Evolutionary conservation across 1,139 yeast genomes (phyloP).

Genomic region (Suhomyces kunorum): DNA sequence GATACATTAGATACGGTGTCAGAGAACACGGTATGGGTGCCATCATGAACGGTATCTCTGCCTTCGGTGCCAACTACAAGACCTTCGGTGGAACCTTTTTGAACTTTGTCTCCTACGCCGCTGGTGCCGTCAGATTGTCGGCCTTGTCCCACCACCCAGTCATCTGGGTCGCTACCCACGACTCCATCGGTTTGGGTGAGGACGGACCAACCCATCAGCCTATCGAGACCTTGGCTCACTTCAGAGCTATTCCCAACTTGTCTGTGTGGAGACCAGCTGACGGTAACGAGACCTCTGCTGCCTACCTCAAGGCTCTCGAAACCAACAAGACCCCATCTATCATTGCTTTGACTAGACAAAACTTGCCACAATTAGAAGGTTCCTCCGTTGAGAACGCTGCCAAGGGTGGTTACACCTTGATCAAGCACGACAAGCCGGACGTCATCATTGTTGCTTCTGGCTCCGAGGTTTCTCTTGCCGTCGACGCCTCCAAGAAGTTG

Average conservation of each 20-base stretch:
- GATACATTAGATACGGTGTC: slow-evolving; percentile 97
- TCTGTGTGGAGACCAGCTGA: slow-evolving; percentile 99
- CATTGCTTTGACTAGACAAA: slow-evolving; percentile 94
- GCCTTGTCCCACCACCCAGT: slow-evolving; percentile 94
- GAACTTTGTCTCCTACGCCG: slow-evolving; percentile 96
- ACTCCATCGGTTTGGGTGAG: slow-evolving; percentile 98
- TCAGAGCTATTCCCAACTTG: slow-evolving; percentile 94
- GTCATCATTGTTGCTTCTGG: slow-evolving; percentile 88
- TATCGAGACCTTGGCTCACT: slow-evolving; percentile 96
- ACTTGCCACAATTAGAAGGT: slow-evolving; percentile 94
- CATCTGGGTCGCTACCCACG: slow-evolving; percentile 98
- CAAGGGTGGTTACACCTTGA: slow-evolving; percentile 91
- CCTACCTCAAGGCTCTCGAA: slow-evolving; percentile 79
- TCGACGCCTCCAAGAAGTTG: slow-evolving; percentile 74
- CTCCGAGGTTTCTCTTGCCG: slow-evolving; percentile 86
- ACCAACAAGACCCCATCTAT: slow-evolving; percentile 79
- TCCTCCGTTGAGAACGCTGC: slow-evolving; percentile 88
- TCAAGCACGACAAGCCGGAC: slow-evolving; percentile 66
- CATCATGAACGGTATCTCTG: slow-evolving; percentile 95
- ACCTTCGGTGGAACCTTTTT: slow-evolving; percentile 98
- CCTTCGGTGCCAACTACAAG: slow-evolving; percentile 90
- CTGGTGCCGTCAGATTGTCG: slow-evolving; percentile 95
- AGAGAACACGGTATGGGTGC: slow-evolving; percentile 99
- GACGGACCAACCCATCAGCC: slow-evolving; percentile 99
- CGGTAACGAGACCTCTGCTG: slow-evolving; percentile 98